phyloP scores from a whole-genome alignment of 1,284 basidiomycete species.

The Cutaneotrichosporon cutaneum region DNA sequence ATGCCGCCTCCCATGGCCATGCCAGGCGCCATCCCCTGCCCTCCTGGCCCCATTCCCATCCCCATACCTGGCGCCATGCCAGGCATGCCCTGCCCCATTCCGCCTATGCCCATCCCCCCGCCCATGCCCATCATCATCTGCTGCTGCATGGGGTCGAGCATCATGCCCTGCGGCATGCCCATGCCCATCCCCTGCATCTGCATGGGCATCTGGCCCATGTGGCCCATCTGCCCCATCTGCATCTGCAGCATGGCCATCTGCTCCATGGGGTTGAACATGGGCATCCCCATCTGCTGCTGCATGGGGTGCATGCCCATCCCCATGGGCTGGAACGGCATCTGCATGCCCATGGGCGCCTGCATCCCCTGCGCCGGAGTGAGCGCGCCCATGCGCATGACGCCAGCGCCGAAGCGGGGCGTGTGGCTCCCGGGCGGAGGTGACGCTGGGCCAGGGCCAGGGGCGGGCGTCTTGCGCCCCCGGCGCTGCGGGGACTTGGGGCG shows the following conservation, averaged over 20 bases:
- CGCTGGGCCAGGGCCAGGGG: not conserved
- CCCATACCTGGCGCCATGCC: not conserved
- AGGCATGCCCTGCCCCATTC: constrained; percentile 7
- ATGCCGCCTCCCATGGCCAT: not conserved
- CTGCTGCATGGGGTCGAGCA: not conserved
- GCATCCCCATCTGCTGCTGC: not conserved
- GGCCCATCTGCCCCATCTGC: constrained; percentile 13
- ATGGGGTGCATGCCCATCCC: constrained; percentile 3
- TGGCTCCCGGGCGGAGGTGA: not conserved
- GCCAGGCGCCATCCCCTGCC: not conserved
- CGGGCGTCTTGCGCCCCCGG: constrained; percentile 8
- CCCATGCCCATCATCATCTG: constrained; percentile 7
- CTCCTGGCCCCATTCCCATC: not conserved
- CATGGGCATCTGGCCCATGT: not conserved
- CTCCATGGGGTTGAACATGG: not conserved
- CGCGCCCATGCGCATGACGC: constrained; percentile 12
- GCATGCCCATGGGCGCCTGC: constrained; percentile 4
- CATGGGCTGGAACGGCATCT: constrained; percentile 6
- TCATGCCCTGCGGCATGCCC: not conserved
- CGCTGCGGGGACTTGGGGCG: constrained; percentile 76
- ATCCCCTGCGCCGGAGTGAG: constrained; percentile 8
- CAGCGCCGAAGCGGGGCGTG: constrained; percentile 3
- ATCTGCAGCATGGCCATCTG: constrained; percentile 11
- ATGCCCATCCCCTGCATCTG: constrained; percentile 4
- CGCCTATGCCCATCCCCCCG: not conserved